Evolutionary conservation across 345 rosid species (phyloP).

Genomic region (Carallia pectinifolia): DNA sequence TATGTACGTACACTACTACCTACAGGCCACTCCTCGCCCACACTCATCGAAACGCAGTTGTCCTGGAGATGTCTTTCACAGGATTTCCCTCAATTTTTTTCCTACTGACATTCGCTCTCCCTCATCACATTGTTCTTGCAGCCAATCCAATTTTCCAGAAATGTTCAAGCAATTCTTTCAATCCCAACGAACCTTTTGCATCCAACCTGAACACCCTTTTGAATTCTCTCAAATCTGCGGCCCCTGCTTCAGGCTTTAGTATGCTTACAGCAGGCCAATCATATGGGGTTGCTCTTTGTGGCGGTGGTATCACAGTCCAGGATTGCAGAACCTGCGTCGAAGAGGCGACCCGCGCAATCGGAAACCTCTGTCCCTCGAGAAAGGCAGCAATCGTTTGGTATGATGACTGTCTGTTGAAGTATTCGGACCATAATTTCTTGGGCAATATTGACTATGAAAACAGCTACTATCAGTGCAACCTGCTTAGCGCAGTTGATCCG

Average conservation of each 20-base stretch:
- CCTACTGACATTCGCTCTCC: background rate
- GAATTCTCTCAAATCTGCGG: background rate
- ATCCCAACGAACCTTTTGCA: background rate
- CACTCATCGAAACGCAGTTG: too few relatives aligned
- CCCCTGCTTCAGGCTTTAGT: background rate
- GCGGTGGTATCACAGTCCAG: background rate
- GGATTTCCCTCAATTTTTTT: background rate
- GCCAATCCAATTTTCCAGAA: background rate
- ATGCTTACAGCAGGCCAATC: background rate
- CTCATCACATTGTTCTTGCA: background rate
- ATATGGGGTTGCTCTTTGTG: background rate
- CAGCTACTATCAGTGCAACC: background rate
- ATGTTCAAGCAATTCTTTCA: background rate
- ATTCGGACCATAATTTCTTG: slow-evolving; percentile 1
- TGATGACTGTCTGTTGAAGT: slow-evolving; percentile 7
- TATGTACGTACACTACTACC: too few relatives aligned
- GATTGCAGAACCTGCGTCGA: slow-evolving; percentile 6
- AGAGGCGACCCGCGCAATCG: background rate
- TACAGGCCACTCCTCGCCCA: too few relatives aligned
- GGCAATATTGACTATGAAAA: background rate
- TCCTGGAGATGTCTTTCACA: background rate
- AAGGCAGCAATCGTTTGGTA: slow-evolving; percentile 20
- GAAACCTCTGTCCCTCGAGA: background rate
- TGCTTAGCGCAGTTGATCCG: background rate
- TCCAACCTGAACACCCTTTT: background rate